These are phyloP conservation scores for Claviceps capensis DNA, from an alignment of 2,329 filamentous ascomycete genomes.

Conservation along the genomic window DNA sequence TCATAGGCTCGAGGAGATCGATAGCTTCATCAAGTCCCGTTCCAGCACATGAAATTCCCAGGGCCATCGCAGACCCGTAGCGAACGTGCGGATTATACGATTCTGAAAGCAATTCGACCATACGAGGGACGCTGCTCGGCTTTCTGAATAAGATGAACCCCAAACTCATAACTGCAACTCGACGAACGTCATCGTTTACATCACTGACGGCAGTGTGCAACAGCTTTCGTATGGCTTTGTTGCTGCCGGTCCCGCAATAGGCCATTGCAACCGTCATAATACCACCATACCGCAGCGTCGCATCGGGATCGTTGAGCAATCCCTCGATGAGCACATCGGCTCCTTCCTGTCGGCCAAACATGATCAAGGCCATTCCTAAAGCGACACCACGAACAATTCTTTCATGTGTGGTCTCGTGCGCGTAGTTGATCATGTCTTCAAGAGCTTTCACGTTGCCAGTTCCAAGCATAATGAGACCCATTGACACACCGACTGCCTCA, in stretches of 20 bases:
- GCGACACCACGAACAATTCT: conserved; percentile 96
- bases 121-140: conserved; percentile 89
- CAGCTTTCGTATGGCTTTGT: conserved; percentile 93
- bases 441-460: conserved; percentile 91
- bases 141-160: conserved; percentile 98
- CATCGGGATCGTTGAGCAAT: conserved; percentile 83
- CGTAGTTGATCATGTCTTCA: conserved; percentile 95
- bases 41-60: conserved; percentile 94
- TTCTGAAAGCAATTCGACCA: conserved; percentile 96
- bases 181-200: conserved; percentile 92
- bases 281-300: conserved; percentile 86
- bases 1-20: conserved; percentile 94
- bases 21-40: conserved; percentile 94
- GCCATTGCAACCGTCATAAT: conserved; percentile 98
- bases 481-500: conserved; percentile 86
- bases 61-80: conserved; percentile 94
- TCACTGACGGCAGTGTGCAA: conserved; percentile 95
- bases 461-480: conserved; percentile 96
- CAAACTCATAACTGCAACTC: conserved; percentile 92
- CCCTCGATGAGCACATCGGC: conserved; percentile 92
- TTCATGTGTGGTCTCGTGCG: conserved; percentile 95
- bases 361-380: conserved; percentile 94
- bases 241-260: conserved; percentile 94
- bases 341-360: conserved; percentile 91
- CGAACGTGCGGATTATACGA: conserved; percentile 98